Base-by-base conservation (phyloP, 805 yeast species). In the Suhomyces xylopsoci region DNA sequence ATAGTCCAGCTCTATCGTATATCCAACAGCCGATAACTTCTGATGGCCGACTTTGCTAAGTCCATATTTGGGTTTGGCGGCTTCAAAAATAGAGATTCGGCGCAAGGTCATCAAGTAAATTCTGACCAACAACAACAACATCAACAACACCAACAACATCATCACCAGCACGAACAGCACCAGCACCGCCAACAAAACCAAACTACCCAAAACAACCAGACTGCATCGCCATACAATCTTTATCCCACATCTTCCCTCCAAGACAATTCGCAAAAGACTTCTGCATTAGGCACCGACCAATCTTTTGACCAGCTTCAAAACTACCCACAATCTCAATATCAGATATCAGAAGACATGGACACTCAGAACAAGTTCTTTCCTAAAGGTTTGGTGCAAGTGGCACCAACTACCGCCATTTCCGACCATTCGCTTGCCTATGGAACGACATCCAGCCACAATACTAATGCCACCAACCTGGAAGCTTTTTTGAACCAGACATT, bases 351-450 rank as follows among this genome's bases (percentile, higher is more conserved):
- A 36, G 52, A 28, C 52, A 41, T 25, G 44, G 49, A 46, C 17
- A 42, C 42, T 40, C 32, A 51, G 3, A 60, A 56, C 45, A 66
- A 64, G 56, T 68, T 70, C 47, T 59, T 67, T 48, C 78, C 78
- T 38, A 74, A 71, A 52, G 68, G 74, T 19, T 65, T 75, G 50
- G 66, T 70, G 41, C 55, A 57, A 34, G 70, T 68, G 0, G 74
- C 83, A 5, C 88, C 92, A 17, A 85, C 93, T 2, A 86, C 88
- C 2, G 91, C 91, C 0, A 68, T 87, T 8, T 77, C 84, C 47
- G 80, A 81, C 55, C 79, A 78, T 52, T 79, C 86, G 2, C 78
- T 83, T 67, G 92, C 82, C 1, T 80, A 84, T 67, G 92, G 91
- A 2, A 85, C 90, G 5, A 85, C 87, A 60, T 52, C 65, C 42